Evolutionary conservation across 306 rosid species (phyloP).

Genomic region (Quercus glauca): DNA sequence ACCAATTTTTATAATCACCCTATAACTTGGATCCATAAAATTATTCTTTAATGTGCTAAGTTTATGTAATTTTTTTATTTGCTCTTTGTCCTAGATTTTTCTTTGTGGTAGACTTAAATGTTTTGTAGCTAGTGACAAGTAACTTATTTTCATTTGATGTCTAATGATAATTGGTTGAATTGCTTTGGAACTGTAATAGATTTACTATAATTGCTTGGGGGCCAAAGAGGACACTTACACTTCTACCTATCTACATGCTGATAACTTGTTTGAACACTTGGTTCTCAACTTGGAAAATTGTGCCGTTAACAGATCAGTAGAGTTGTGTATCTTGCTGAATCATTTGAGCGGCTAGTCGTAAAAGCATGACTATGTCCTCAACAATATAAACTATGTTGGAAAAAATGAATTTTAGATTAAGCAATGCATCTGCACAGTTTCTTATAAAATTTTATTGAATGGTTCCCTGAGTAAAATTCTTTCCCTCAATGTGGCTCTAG

Average conservation of each 20-base stretch:
- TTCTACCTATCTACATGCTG: slow-evolving; percentile 61
- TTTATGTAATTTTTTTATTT: not conserved
- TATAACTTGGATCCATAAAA: not conserved
- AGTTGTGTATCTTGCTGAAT: too few relatives aligned
- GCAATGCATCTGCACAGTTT: too few relatives aligned
- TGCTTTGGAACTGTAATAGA: slow-evolving; percentile 75
- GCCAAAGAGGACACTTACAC: slow-evolving; percentile 63
- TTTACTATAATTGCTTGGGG: slow-evolving; percentile 83
- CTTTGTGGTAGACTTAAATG: not conserved
- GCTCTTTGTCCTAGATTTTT: not conserved
- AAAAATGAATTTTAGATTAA: too few relatives aligned
- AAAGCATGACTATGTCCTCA: too few relatives aligned
- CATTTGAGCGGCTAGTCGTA: too few relatives aligned
- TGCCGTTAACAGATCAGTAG: slow-evolving; percentile 20
- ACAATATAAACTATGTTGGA: too few relatives aligned
- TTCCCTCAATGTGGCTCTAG: too few relatives aligned
- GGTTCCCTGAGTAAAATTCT: too few relatives aligned
- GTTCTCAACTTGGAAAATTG: slow-evolving; percentile 67
- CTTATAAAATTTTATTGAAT: too few relatives aligned
- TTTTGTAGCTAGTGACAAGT: not conserved
- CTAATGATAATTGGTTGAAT: slow-evolving; percentile 13
- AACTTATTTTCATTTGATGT: not conserved
- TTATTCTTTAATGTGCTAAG: too few relatives aligned
- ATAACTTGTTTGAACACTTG: slow-evolving; percentile 55
- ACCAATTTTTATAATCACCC: not conserved